Percentiles rank a stretch among this genome's conserved stretches.
Conservation (phyloP, 2,329 filamentous ascomycete species). For the Cryphonectria japonica region DNA sequence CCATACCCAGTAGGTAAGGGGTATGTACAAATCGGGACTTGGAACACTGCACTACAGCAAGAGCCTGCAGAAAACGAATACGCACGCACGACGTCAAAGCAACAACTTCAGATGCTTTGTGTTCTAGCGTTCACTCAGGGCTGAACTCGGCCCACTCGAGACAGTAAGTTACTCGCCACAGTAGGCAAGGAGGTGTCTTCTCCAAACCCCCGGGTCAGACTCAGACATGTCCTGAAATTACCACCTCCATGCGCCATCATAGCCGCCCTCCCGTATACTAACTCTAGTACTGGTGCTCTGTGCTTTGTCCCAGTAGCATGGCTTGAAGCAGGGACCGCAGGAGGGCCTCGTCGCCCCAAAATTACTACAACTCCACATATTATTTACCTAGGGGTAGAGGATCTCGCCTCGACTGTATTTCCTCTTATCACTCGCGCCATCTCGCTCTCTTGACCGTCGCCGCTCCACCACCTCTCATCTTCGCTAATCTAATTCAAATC, state of each 20-base stretch:
- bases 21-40: not conserved
- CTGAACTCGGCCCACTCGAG: not conserved
- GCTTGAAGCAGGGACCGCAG: not conserved
- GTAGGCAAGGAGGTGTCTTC: not conserved
- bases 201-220: not conserved
- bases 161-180: not conserved
- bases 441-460: not conserved
- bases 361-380: not conserved
- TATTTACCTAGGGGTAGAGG: not conserved
- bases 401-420: not conserved
- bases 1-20: not conserved
- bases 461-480: not conserved
- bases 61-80: not conserved
- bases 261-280: not conserved
- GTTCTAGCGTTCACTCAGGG: not conserved
- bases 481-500: not conserved
- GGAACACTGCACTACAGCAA: not conserved
- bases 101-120: constrained; percentile 5
- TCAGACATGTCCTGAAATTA: not conserved
- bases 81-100: constrained; percentile 1
- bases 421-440: not conserved
- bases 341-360: not conserved
- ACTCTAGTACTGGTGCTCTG: not conserved
- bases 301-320: not conserved
- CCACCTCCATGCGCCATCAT: not conserved